Evolutionary conservation across 1,284 basidiomycete genomes (phyloP).

Genomic region (Ustilago hordei): DNA sequence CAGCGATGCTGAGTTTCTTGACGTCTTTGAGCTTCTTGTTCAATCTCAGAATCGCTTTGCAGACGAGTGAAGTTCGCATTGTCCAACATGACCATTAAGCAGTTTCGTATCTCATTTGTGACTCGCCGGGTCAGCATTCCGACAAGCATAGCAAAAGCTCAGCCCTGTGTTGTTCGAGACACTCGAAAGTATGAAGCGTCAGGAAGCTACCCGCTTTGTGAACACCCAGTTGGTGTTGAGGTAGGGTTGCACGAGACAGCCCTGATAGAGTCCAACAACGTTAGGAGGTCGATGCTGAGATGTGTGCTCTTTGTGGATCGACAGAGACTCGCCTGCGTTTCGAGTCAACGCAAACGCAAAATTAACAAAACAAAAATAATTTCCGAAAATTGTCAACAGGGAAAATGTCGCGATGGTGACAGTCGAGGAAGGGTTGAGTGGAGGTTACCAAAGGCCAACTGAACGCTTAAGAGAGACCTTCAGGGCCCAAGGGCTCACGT

Average conservation of each 20-base stretch:
- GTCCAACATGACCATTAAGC: background rate
- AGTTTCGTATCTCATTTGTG: background rate
- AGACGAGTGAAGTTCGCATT: background rate
- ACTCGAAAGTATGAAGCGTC: too few species aligned
- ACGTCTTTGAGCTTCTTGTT: background rate
- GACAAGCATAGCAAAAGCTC: background rate
- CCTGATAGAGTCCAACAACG: background rate
- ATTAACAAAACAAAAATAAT: background rate
- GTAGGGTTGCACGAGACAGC: background rate
- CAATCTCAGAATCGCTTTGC: background rate
- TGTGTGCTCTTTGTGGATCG: background rate
- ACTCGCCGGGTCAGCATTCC: background rate
- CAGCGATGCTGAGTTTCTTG: background rate
- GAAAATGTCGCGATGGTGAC: background rate
- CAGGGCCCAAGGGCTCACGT: slow-evolving; percentile 40
- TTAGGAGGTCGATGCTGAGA: slow-evolving; percentile 1
- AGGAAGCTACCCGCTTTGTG: too few species aligned
- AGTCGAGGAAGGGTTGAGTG: background rate
- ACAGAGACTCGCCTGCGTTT: background rate
- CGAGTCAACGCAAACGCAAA: background rate
- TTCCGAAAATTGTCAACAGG: background rate
- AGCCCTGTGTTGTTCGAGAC: background rate
- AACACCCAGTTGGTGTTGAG: background rate
- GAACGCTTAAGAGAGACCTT: slow-evolving; percentile 1
- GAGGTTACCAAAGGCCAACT: slow-evolving; percentile 6